A percentile compares a stretch with the other conserved stretches of the same genome.
Evolutionary conservation across 805 yeast species (phyloP).

Genomic region (Cyberlindnera veronae): DNA sequence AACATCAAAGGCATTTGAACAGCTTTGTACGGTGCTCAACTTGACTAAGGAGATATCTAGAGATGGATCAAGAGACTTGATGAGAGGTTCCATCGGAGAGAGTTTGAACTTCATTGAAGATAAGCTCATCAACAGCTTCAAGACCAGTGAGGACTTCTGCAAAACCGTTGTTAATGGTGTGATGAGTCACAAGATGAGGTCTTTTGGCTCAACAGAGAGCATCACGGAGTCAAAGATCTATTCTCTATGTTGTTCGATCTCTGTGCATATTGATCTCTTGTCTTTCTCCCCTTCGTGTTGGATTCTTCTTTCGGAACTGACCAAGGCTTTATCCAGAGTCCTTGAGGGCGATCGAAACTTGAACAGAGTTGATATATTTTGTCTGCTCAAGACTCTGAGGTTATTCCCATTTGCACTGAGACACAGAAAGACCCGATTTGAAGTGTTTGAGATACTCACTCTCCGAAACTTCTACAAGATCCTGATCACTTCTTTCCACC

Average conservation of each 20-base stretch:
- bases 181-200: constrained; percentile 6
- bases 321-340: constrained; percentile 7
- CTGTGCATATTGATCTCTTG: constrained; percentile 18
- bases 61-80: constrained; percentile 11
- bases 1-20: constrained; percentile 13
- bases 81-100: constrained; percentile 16
- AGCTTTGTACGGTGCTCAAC: constrained; percentile 9
- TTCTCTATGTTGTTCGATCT: constrained; percentile 19
- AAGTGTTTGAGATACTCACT: constrained; percentile 15
- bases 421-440: constrained; percentile 16
- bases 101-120: constrained; percentile 16
- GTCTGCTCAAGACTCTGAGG: constrained; percentile 16
- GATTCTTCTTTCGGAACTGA: constrained; percentile 16
- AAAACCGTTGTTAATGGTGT: constrained; percentile 6
- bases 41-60: constrained; percentile 10
- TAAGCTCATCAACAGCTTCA: constrained; percentile 13
- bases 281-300: constrained; percentile 17
- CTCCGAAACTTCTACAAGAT: constrained; percentile 15
- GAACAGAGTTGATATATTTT: constrained; percentile 15
- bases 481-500: constrained; percentile 4
- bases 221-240: constrained; percentile 19
- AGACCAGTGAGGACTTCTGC: constrained; percentile 7
- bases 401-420: constrained; percentile 16
- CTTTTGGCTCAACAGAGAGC: constrained; percentile 6
- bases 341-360: constrained; percentile 17